phyloP scores from a whole-genome alignment of 2,329 filamentous ascomycete species.

The Diaporthe citriasiana region DNA sequence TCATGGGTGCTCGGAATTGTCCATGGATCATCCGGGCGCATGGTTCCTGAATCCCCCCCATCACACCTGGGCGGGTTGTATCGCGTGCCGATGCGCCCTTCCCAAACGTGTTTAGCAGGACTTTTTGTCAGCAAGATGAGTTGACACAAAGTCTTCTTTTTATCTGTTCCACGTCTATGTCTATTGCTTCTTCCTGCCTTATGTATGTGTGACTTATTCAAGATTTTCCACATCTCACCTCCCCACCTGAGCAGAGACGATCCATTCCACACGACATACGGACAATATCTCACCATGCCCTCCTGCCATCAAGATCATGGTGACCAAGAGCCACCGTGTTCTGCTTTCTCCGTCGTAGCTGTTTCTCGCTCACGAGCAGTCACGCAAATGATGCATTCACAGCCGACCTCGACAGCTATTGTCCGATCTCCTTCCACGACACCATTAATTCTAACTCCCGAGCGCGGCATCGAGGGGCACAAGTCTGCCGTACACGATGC shows the following conservation, averaged over 20 bases:
- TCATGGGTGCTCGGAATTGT: neutral
- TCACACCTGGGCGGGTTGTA: neutral
- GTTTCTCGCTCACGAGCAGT: neutral
- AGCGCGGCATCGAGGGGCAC: neutral
- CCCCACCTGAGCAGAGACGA: neutral
- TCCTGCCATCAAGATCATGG: neutral
- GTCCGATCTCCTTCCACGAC: neutral
- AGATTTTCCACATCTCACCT: neutral
- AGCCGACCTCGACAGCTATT: neutral
- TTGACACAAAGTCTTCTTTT: neutral
- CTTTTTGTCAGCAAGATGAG: neutral
- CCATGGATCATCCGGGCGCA: neutral
- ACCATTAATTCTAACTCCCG: neutral
- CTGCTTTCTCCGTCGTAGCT: neutral
- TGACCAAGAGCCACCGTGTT: no score
- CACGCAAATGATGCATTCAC: neutral
- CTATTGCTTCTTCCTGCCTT: no score
- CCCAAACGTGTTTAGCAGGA: neutral
- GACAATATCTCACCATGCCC: neutral
- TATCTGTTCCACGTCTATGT: neutral
- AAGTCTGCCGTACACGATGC: conserved; percentile 3
- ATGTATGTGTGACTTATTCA: accelerated
- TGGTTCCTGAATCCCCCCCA: neutral
- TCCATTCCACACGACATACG: neutral
- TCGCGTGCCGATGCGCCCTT: neutral